phyloP scores from a whole-genome alignment of 306 rosid species.

The Pyrus communis region DNA sequence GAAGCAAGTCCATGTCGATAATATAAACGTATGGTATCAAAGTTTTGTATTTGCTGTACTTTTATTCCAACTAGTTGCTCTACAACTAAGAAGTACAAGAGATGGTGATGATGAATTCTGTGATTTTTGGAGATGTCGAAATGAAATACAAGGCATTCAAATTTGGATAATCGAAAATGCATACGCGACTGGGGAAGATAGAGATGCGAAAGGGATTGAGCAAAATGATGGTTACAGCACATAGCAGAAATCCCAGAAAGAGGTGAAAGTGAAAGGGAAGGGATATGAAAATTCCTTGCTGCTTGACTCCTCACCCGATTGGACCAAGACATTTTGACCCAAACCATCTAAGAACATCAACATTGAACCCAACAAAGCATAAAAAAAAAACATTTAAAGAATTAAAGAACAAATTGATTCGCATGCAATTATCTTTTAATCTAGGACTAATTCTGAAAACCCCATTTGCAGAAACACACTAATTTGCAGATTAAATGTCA shows the following conservation, averaged over 20 bases:
- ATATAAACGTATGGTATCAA: neutral
- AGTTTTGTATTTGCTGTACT: neutral
- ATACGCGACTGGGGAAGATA: neutral
- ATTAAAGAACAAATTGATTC: neutral
- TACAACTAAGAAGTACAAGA: neutral
- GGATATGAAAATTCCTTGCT: constrained; percentile 1
- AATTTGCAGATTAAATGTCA: neutral
- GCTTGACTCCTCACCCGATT: neutral
- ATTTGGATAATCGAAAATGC: neutral
- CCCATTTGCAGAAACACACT: neutral
- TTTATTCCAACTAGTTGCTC: neutral
- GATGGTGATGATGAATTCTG: neutral
- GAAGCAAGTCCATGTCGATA: neutral
- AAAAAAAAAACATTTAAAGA: neutral
- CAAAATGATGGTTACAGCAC: neutral
- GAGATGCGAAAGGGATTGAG: constrained; percentile 8
- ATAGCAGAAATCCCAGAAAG: neutral
- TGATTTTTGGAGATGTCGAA: neutral
- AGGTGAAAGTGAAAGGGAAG: neutral
- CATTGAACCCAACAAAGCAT: neutral
- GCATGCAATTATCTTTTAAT: neutral
- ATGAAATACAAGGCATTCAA: neutral
- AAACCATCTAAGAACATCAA: neutral
- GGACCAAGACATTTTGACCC: neutral
- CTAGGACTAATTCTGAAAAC: neutral